Evolutionary conservation across 2,329 filamentous ascomycete genomes (phyloP).

Genomic region (Aspergillus spinulosporus): DNA sequence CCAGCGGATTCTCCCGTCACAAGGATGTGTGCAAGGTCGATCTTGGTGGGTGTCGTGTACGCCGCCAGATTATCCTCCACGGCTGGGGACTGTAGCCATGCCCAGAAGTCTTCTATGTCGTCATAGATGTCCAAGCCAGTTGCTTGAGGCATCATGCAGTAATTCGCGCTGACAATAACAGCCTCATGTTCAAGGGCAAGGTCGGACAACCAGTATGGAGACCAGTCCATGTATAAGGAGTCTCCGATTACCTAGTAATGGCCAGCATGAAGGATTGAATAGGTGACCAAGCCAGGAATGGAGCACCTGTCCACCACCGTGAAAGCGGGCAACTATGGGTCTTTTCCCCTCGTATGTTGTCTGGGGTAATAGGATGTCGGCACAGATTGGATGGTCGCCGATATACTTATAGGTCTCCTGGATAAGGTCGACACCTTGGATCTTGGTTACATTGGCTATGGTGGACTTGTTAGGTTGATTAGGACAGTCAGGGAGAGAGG

Average conservation of each 20-base stretch:
- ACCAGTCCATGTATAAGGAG: neutral
- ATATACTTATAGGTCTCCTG: neutral
- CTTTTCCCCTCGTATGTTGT: neutral
- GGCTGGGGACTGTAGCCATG: neutral
- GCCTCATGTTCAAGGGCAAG: neutral
- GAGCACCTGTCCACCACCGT: neutral
- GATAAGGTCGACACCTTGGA: neutral
- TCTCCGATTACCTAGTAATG: neutral
- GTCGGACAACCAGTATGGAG: neutral
- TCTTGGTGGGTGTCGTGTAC: constrained; percentile 14
- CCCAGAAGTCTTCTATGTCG: neutral
- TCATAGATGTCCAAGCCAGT: neutral
- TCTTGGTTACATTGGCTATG: neutral
- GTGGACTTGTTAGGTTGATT: too few relatives aligned
- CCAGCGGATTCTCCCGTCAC: constrained; percentile 34
- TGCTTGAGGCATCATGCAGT: neutral
- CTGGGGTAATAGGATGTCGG: neutral
- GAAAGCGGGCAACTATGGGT: neutral
- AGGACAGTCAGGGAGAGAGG: too few relatives aligned
- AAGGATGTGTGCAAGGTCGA: constrained; percentile 30
- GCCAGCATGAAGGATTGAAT: neutral
- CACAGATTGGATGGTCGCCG: neutral
- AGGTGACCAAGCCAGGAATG: too few relatives aligned
- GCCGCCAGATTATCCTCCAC: constrained; percentile 16
- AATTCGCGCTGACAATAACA: neutral